Evolutionary conservation across 345 rosid genomes (phyloP).

Genomic region (Syzygium grande): DNA sequence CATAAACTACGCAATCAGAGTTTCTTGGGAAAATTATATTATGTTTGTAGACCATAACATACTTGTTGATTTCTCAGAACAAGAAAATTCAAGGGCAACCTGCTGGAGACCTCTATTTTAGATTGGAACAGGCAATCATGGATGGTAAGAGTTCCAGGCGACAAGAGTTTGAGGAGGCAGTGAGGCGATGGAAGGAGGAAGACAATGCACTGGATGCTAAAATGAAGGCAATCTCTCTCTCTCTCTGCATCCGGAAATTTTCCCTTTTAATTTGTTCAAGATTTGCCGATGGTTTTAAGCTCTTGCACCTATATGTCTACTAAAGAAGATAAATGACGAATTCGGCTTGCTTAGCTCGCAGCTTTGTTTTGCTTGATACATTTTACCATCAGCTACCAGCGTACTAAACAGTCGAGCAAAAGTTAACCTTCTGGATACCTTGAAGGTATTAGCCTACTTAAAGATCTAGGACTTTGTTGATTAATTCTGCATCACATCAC

Average conservation of each 20-base stretch:
- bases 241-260: not conserved
- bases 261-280: not conserved
- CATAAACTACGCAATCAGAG: not conserved
- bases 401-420: not conserved
- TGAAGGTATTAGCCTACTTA: not conserved
- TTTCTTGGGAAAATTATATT: not conserved
- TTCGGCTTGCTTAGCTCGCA: not conserved
- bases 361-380: not conserved
- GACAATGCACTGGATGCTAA: conserved; percentile 58
- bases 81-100: conserved; percentile 23
- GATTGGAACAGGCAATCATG: conserved; percentile 27
- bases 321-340: not conserved
- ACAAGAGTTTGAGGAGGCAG: conserved; percentile 31
- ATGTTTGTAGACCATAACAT: not conserved
- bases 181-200: conserved; percentile 54
- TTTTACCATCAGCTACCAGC: not conserved
- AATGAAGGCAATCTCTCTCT: conserved; percentile 43
- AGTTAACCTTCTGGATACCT: not conserved
- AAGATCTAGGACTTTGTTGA: not conserved
- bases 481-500: not conserved
- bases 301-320: not conserved
- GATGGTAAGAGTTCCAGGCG: conserved; percentile 31
- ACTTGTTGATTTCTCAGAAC: conserved; percentile 29
- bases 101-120: conserved; percentile 17
- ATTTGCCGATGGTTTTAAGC: not conserved